phyloP scores from a whole-genome alignment of 1,284 basidiomycete species.

The Tilletia horrida region DNA sequence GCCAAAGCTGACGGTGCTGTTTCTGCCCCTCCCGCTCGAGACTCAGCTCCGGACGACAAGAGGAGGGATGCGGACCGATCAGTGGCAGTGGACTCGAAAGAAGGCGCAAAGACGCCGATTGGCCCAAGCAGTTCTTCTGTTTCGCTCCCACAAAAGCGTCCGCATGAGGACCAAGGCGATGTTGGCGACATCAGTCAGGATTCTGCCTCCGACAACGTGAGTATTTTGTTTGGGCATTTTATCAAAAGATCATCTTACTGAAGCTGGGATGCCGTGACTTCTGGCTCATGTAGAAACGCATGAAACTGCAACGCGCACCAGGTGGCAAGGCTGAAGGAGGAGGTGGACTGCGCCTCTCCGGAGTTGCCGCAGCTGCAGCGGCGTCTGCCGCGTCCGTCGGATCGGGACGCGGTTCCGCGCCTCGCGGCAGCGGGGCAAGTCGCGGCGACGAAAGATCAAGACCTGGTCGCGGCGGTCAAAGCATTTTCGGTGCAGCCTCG shows the following conservation, averaged over 20 bases:
- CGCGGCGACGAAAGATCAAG: neutral
- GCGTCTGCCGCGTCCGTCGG: neutral
- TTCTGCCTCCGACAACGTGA: neutral
- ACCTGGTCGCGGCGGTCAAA: neutral
- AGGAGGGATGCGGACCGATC: no score
- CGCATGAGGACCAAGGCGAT: neutral
- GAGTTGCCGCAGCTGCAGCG: constrained; percentile 4
- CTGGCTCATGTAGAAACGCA: neutral
- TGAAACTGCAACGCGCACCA: neutral
- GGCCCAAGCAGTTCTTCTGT: no score
- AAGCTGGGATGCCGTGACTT: neutral
- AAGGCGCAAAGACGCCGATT: no score
- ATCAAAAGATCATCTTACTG: neutral
- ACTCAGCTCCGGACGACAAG: no score
- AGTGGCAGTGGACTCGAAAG: no score
- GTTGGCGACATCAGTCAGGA: neutral
- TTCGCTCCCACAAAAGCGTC: neutral
- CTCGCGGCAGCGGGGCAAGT: neutral
- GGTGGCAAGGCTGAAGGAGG: neutral
- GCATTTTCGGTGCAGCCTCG: neutral
- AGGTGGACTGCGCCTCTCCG: neutral
- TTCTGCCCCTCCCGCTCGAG: no score
- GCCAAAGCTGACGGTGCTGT: no score
- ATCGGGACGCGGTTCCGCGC: neutral
- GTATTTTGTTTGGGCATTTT: neutral